Evolutionary conservation across 2,329 filamentous ascomycete genomes (phyloP).

Genomic region (Tolypocladium amazonense): DNA sequence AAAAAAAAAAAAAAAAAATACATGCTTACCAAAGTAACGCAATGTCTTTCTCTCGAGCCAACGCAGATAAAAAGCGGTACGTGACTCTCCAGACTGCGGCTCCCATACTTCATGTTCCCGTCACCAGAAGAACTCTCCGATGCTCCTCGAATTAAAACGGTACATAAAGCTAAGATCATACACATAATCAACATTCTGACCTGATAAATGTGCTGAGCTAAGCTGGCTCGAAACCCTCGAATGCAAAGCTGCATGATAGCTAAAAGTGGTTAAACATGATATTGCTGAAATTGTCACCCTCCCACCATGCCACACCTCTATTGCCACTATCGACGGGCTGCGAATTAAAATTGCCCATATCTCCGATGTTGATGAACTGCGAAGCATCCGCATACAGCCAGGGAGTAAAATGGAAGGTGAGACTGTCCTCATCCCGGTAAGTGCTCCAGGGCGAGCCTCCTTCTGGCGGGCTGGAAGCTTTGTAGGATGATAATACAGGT

Average conservation of each 20-base stretch:
- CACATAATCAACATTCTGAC: not conserved
- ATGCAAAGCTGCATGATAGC: not conserved
- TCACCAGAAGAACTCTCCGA: not conserved
- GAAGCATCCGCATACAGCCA: constrained; percentile 32
- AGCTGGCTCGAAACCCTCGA: too few species aligned
- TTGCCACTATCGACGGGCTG: constrained; percentile 11
- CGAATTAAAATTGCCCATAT: constrained; percentile 21
- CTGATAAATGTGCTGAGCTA: not conserved
- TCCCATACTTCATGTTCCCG: too few species aligned
- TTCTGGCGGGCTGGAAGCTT: constrained; percentile 12
- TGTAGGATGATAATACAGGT: constrained; percentile 26
- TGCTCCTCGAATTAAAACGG: not conserved
- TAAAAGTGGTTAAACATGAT: constrained; percentile 28
- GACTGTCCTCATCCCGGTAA: constrained; percentile 21
- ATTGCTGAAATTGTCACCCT: constrained; percentile 26
- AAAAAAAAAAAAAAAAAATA: too few species aligned
- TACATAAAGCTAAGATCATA: not conserved
- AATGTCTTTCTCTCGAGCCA: too few species aligned
- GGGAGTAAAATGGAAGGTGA: constrained; percentile 30
- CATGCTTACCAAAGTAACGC: too few species aligned
- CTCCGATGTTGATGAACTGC: constrained; percentile 26
- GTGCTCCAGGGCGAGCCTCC: constrained; percentile 12
- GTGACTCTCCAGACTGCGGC: not conserved
- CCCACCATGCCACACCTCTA: constrained; percentile 27
- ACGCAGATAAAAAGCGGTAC: not conserved